These are phyloP conservation scores for Solanum clarkiae DNA, from an alignment of 257 asterid species.

Conservation along the genomic window DNA sequence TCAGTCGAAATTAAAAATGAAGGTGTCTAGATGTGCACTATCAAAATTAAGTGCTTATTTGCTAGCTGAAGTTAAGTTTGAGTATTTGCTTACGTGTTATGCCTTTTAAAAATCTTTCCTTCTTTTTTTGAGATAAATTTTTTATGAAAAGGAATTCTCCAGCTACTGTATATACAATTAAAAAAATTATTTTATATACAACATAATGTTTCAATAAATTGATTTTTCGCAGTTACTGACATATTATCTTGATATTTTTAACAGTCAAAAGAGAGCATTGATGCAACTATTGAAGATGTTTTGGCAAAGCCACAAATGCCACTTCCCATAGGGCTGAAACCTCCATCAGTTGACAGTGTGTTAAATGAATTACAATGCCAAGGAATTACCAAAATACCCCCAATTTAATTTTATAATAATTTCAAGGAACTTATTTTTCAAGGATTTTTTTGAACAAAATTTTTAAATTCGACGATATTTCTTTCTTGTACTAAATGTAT, in stretches of 20 bases:
- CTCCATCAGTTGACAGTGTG: conserved; percentile 68
- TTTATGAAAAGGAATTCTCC: accelerated
- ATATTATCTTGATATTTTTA: not conserved
- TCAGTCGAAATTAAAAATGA: not conserved
- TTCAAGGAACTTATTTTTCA: not conserved
- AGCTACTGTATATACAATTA: not conserved
- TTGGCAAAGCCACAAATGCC: conserved; percentile 84
- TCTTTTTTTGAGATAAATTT: not conserved
- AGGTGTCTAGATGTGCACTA: not conserved
- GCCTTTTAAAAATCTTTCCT: not conserved
- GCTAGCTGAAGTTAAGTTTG: not conserved
- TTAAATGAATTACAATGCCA: conserved; percentile 72
- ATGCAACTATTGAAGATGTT: conserved; percentile 82
- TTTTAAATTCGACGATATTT: conserved; percentile 52
- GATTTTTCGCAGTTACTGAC: accelerated
- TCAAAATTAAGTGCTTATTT: not conserved
- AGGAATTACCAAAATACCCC: conserved; percentile 72
- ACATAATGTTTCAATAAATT: accelerated
- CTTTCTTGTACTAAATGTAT: conserved; percentile 20
- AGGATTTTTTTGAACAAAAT: not conserved
- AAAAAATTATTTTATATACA: not conserved
- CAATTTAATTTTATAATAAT: conserved; percentile 11
- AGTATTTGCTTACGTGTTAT: not conserved
- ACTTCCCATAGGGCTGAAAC: conserved; percentile 80
- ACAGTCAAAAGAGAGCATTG: conserved; percentile 91